Base-by-base conservation (phyloP, 2,329 filamentous ascomycete species). In the Claviceps monticola region DNA sequence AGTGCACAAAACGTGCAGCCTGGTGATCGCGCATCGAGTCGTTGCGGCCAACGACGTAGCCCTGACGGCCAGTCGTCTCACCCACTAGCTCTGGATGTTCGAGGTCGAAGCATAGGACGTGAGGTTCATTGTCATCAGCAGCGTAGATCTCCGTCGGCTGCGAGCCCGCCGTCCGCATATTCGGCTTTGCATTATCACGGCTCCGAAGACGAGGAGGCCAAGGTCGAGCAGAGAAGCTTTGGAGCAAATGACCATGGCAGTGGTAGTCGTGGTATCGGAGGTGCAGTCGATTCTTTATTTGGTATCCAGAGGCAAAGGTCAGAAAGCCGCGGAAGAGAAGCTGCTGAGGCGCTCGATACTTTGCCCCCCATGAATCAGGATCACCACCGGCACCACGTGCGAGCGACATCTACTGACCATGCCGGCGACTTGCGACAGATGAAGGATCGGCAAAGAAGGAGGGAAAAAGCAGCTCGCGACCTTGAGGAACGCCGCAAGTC, bases 401-500 rank as follows among this genome's bases (percentile, higher is more conserved):
- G 70, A 56, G 65, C 70, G 49, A 60, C 70, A 3, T 71, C 73
- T 4, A 69, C 71, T 7, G 68, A 74, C 45, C 72, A 74, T 55
- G 71, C 69, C 16, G 77, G 78, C 3, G 79, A 83, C 54, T 61
- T 81, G 53, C 74, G 70, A 53, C 65, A 71, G 53, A 74, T 76
- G 59, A 82, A 74, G 59, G 74, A 86, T 54, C 72, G 79, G 46
- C 78, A 80, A 54, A 68, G 76, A 47, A 85, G 83, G 67, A 87
- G 84, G 67, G 85, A 88, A 57, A 73, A 82, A 48, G 86, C 86
- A 9, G 88, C 89, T 7, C 82, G 85, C 47, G 90, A 96, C 66
- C 78, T 97, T 1, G 90, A 96, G 66, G 87, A 93, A 61, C 82
- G 91, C 29, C 83, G 91, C 53, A 80, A 86, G 62, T 96, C 91